These are phyloP conservation scores for Amaranthus hypochondriacus DNA, from an alignment of 148 eudicot species.

Conservation along the genomic window DNA sequence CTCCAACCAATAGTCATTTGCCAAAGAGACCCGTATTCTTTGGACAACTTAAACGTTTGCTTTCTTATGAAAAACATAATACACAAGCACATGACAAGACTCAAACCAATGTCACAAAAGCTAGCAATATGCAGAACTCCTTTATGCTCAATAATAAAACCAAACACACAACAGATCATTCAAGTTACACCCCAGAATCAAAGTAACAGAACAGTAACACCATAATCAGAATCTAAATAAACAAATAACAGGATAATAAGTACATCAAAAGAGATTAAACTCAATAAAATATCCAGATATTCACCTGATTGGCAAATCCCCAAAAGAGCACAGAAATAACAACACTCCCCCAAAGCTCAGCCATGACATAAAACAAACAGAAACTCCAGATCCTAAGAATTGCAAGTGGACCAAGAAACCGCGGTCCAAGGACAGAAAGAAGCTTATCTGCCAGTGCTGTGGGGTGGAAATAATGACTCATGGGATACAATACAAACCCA, in stretches of 20 bases:
- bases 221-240: conserved; percentile 1
- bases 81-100: neutral
- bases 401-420: conserved; percentile 95
- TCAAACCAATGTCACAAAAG: neutral
- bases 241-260: neutral
- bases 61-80: neutral
- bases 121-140: neutral
- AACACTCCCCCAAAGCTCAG: conserved; percentile 99
- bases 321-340: conserved; percentile 95
- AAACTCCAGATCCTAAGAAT: conserved; percentile 99
- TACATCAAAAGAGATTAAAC: neutral
- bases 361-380: conserved; percentile 99
- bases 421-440: conserved; percentile 67
- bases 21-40: no score
- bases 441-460: conserved; percentile 81
- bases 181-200: neutral
- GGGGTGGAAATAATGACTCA: conserved; percentile 84
- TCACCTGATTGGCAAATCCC: conserved; percentile 99
- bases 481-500: conserved; percentile 89
- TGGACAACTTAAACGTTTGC: no score
- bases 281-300: conserved; percentile 17
- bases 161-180: neutral
- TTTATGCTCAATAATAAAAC: neutral
- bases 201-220: neutral
- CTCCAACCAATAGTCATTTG: no score